Base-by-base conservation (phyloP, 768 basidiomycete species). In the Sarcodon sp. region DNA sequence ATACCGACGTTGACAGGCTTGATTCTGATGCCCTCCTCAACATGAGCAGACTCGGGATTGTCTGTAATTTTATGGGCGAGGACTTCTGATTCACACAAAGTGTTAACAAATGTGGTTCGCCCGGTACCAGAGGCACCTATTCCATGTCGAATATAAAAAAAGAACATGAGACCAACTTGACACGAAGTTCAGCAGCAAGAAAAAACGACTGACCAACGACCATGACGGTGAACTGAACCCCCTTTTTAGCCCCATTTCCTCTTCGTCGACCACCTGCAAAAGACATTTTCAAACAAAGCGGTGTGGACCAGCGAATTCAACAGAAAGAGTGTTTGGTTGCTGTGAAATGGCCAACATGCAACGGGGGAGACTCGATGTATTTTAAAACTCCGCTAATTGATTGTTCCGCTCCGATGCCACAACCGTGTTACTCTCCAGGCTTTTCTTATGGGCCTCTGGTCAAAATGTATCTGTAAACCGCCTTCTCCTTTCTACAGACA, bases 41-140 rank as follows among this genome's bases (percentile, higher is more conserved):
- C 74, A 64, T 98, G 92, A 12, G 92, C 91, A n/a, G 77, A 76
- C 57, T 86, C 83, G 9, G 93, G 87, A 54, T 76, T 76, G 61
- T 89, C 87, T 51, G 77, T 80, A 45, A 87, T 71, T 67, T 92
- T 91, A 75, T 97, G 93, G 4, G 74, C 61, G 45, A 97, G 72
- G 16, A 97, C 90, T 57, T 92, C 87, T 34, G 85, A 83, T 71
- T 99, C 94, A 73, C 92, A 94, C 50, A 99, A 87, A 45, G 96
- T 99, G 74, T 99, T 99, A 63, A 99, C 91, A 59, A 99, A 98
- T 49, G 94, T 99, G 50, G 94, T 98, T 49, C 92, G 87, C 52
- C 92, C 92, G 46, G 92, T 94, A 41, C 94, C 94, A 66, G 92
- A 96, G 50, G 92, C 87, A 71, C 94, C 94, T 97, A 57, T 27